phyloP scores from a whole-genome alignment of 2,329 filamentous ascomycete genomes.

The Diaporthe amygdali region DNA sequence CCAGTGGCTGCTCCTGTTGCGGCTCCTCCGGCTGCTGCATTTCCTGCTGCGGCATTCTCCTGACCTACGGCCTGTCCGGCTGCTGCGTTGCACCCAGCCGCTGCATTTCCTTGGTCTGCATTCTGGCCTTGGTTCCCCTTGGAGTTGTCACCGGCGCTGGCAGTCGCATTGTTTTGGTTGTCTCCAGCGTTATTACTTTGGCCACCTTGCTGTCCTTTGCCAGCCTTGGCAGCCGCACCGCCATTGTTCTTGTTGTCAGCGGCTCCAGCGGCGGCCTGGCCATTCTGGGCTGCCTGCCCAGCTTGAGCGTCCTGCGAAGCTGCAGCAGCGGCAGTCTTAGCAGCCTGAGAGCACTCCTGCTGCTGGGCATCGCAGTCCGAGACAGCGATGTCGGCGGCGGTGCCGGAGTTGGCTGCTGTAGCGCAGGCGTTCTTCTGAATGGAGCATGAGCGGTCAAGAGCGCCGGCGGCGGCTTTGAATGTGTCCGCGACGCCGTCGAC shows the following conservation, averaged over 20 bases:
- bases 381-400: background rate
- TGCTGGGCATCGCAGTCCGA: background rate
- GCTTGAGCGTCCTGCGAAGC: background rate
- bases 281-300: background rate
- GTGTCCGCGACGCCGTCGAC: slow-evolving; percentile 5
- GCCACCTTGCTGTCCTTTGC: background rate
- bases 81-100: background rate
- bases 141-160: background rate
- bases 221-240: background rate
- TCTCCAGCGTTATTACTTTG: background rate
- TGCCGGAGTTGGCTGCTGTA: background rate
- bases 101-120: background rate
- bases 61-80: background rate
- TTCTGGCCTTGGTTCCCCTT: background rate
- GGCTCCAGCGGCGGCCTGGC: background rate
- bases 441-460: slow-evolving; percentile 8
- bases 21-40: background rate
- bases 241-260: no score
- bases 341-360: slow-evolving; percentile 5
- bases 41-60: background rate
- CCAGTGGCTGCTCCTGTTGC: background rate
- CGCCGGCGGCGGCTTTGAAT: background rate
- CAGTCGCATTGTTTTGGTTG: background rate
- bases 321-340: background rate
- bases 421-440: slow-evolving; percentile 19